A percentile compares a stretch with the other conserved stretches of the same genome.
Conservation (phyloP, 768 basidiomycete genomes). For the Amanita thiersii region DNA sequence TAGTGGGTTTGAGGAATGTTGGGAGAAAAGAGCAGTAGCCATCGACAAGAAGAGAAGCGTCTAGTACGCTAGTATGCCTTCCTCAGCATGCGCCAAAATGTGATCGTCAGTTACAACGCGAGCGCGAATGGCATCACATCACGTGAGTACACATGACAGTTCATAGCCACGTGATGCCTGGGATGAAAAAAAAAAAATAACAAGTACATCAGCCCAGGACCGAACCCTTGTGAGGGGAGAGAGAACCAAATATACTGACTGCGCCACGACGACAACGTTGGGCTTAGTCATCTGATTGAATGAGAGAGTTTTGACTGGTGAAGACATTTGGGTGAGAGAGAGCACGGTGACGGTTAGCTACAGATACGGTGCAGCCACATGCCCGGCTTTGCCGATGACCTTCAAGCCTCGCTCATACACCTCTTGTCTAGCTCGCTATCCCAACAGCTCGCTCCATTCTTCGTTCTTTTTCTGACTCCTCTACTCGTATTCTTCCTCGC, state of each 20-base stretch:
- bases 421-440: constrained; percentile 32
- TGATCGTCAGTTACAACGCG: constrained; percentile 13
- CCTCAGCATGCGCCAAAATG: no score
- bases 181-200: no score
- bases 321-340: no score
- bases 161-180: no score
- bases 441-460: constrained; percentile 50
- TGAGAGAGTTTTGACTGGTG: no score
- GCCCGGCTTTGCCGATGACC: constrained; percentile 34
- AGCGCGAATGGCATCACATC: constrained; percentile 6
- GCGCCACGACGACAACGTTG: no score
- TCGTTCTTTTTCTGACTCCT: constrained; percentile 47
- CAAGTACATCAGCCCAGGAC: no score
- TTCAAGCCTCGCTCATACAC: constrained; percentile 29
- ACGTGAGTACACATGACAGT: not conserved
- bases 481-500: constrained; percentile 37
- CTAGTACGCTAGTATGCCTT: not conserved
- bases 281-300: no score
- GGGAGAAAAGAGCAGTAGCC: constrained; percentile 17
- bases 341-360: no score
- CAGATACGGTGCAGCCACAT: constrained; percentile 25
- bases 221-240: no score
- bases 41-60: constrained; percentile 1
- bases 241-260: no score
- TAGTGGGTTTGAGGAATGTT: constrained; percentile 25